Percentiles rank a stretch among this genome's conserved stretches.
Evolutionary conservation across 768 basidiomycete genomes (phyloP).

Genomic region (Rhodosporidiobolus odoratus): DNA sequence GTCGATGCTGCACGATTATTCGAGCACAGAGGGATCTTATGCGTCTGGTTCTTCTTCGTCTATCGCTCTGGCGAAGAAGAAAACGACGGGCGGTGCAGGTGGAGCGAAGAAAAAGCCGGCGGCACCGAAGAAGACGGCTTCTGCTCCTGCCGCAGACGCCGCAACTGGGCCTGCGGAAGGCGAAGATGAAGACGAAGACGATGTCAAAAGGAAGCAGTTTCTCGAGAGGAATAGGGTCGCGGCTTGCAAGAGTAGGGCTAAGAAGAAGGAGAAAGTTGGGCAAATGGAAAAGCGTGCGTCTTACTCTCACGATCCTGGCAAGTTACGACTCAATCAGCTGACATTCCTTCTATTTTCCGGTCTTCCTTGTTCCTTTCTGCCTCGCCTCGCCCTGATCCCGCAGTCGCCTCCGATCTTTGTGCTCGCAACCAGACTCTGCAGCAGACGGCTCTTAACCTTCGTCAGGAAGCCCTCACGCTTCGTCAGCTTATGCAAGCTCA

Average conservation of each 20-base stretch:
- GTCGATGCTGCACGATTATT: too few relatives aligned
- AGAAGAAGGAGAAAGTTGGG: slow-evolving; percentile 40
- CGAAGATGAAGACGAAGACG: slow-evolving; percentile 29
- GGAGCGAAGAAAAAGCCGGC: slow-evolving; percentile 14
- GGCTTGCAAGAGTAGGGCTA: slow-evolving; percentile 39
- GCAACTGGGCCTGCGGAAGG: background rate
- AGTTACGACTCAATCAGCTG: too few relatives aligned
- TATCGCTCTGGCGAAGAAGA: too few relatives aligned
- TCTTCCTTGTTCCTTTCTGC: background rate
- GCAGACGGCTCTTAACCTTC: slow-evolving; percentile 21
- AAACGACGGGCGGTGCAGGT: too few relatives aligned
- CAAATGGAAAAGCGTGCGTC: slow-evolving; percentile 31
- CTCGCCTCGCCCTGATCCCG: background rate
- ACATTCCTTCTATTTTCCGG: background rate
- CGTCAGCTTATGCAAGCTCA: slow-evolving; percentile 28
- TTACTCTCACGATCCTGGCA: too few relatives aligned
- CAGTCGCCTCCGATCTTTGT: slow-evolving; percentile 29
- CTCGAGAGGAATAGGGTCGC: slow-evolving; percentile 40
- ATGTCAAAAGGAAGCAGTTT: slow-evolving; percentile 29
- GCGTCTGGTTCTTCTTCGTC: too few relatives aligned
- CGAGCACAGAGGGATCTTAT: too few relatives aligned
- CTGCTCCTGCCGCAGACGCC: background rate
- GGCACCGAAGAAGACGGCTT: background rate
- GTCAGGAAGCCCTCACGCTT: slow-evolving; percentile 29
- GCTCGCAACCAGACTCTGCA: slow-evolving; percentile 31